These are phyloP conservation scores for Prunus campanulata DNA, from an alignment of 306 rosid genomes.

Conservation along the genomic window DNA sequence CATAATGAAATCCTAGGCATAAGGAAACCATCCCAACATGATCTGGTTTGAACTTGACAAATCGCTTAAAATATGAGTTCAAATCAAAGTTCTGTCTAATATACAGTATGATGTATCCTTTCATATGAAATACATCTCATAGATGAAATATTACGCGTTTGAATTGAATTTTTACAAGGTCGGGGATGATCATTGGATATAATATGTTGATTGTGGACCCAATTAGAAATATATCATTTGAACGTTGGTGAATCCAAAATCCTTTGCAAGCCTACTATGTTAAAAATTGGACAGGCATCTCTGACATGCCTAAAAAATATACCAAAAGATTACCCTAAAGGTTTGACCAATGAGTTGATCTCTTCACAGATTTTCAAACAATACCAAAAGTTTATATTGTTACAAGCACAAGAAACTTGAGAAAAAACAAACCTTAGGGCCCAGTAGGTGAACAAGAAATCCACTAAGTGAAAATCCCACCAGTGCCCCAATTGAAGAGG, in stretches of 20 bases:
- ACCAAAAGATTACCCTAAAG: neutral
- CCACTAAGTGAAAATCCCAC: conserved; percentile 86
- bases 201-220: neutral
- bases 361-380: neutral
- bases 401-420: neutral
- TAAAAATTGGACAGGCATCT: neutral
- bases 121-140: neutral
- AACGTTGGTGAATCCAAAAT: neutral
- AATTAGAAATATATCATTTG: neutral
- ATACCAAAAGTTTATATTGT: neutral
- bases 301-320: neutral
- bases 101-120: neutral
- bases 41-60: neutral
- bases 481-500: conserved; percentile 73
- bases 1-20: neutral
- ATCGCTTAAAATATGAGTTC: neutral
- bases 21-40: neutral
- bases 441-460: conserved; percentile 77
- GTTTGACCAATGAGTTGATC: neutral
- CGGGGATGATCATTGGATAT: neutral
- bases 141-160: neutral
- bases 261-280: neutral
- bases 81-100: neutral
- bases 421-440: conserved; percentile 66
- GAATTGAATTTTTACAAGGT: neutral